These are phyloP conservation scores for Metschnikowia sp. DNA, from an alignment of 805 yeast species.

Conservation along the genomic window DNA sequence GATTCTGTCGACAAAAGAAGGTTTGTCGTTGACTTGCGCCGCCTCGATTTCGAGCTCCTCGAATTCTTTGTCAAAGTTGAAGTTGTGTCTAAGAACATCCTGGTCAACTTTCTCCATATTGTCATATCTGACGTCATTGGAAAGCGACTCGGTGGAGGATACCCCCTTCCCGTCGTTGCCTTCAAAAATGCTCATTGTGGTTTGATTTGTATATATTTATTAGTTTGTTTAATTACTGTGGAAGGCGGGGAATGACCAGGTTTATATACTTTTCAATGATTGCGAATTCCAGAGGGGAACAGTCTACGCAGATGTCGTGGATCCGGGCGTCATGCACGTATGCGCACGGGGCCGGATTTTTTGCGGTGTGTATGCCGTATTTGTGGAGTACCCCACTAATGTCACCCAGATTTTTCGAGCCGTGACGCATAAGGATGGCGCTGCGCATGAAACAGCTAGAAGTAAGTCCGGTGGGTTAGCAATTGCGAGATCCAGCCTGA, in stretches of 20 bases:
- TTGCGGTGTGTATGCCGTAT: conserved; percentile 2
- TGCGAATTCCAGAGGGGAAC: neutral
- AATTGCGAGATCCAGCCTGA: no score
- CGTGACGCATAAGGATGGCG: neutral
- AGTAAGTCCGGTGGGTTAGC: no score
- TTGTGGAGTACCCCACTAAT: conserved; percentile 5
- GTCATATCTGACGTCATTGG: conserved; percentile 18
- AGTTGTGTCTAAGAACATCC: conserved; percentile 28
- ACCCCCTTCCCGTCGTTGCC: conserved; percentile 15
- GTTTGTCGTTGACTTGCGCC: conserved; percentile 25
- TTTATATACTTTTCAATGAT: no score
- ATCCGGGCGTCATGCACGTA: conserved; percentile 2
- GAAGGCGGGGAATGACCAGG: no score
- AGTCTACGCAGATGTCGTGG: conserved; percentile 1
- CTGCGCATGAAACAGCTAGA: neutral
- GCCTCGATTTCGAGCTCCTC: conserved; percentile 31
- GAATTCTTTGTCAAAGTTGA: conserved; percentile 35
- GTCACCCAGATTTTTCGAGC: neutral
- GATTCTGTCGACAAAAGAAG: conserved; percentile 37
- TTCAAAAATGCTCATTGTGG: conserved; percentile 19
- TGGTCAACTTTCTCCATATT: conserved; percentile 22
- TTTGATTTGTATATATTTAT: neutral
- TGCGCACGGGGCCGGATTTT: conserved; percentile 1
- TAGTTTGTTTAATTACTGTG: no score
- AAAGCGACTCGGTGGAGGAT: conserved; percentile 18